Evolutionary conservation across 106 monocot genomes (phyloP), one percentile per base, ranked within the genome.

Genomic region (Acorus calamus): DNA sequence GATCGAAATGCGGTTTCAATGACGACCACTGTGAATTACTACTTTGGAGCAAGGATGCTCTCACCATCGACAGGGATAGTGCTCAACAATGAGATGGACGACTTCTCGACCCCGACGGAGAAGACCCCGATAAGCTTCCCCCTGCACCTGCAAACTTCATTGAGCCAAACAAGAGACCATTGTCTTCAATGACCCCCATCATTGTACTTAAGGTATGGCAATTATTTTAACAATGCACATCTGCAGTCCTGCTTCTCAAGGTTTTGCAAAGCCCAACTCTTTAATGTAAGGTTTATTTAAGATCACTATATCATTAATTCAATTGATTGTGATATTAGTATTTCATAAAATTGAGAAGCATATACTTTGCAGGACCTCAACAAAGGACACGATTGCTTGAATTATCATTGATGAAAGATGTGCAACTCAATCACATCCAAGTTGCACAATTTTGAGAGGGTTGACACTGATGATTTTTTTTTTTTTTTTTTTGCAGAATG

Each of bases 111-210:
- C 11, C 98, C 98, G 0, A 53, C 60, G 8, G 83, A 88, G 5
- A 42, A 47, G 12, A 66, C 83, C 28, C 80, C 78, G 87, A 92
- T 49, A 14, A 63, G 10, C 80, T 85, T 44, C 98, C 98, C 56
- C 98, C 92, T 2, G 71, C 88, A 10, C 92, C 98, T 6, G 68
- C 87, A 5, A 98, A 98, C 60, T 98, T 92, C 75, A 92, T 98
- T 14, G 64, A 80, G 65, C 98, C 98, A 50, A 44, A 48, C 5
- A 98, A 98, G 65, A 79, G 85, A 49, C 98, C 98, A 1, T 52
- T 98, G 50, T 92, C 91, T 67, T 98, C 98, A 56, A 98, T 98
- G 98, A 73, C 88, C n/a, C 98, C 98, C 10, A 59, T 88, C 44
- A 88, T 98, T 28, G 57, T 98, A 10, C 83, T 98, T 45, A 88